A percentile compares a stretch with the other conserved stretches of the same genome.
phyloP scores from a whole-genome alignment of 257 asterid species.

The Sherardia arvensis region DNA sequence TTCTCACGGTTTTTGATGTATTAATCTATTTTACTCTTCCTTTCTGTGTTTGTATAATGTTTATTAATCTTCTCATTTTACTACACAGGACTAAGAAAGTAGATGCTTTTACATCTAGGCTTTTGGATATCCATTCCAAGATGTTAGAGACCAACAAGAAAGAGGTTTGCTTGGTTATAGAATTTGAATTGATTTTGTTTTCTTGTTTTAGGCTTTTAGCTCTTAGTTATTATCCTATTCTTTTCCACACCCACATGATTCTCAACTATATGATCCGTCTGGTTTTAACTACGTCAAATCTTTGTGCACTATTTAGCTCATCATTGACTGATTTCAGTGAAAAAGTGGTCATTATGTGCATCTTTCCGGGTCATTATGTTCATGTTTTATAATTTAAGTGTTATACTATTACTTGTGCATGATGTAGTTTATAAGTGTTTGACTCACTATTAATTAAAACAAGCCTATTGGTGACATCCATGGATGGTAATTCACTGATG shows the following conservation, averaged over 20 bases:
- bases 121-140: constrained; percentile 37
- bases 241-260: neutral
- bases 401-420: neutral
- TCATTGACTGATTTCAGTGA: neutral
- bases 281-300: neutral
- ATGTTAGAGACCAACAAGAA: constrained; percentile 31
- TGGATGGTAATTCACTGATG: neutral
- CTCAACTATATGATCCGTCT: neutral
- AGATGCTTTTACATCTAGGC: constrained; percentile 37
- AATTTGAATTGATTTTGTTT: neutral
- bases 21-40: too few relatives aligned
- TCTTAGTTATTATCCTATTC: neutral
- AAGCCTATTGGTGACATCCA: neutral
- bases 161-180: constrained; percentile 21
- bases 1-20: neutral
- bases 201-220: too few relatives aligned
- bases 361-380: neutral
- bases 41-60: neutral
- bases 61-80: neutral
- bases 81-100: constrained; percentile 34
- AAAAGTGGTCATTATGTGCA: neutral
- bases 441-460: too few relatives aligned
- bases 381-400: too few relatives aligned
- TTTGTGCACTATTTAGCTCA: too few relatives aligned
- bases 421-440: neutral